phyloP scores from a whole-genome alignment of 2,329 filamentous ascomycete species.

The Plenodomus lindquistii region DNA sequence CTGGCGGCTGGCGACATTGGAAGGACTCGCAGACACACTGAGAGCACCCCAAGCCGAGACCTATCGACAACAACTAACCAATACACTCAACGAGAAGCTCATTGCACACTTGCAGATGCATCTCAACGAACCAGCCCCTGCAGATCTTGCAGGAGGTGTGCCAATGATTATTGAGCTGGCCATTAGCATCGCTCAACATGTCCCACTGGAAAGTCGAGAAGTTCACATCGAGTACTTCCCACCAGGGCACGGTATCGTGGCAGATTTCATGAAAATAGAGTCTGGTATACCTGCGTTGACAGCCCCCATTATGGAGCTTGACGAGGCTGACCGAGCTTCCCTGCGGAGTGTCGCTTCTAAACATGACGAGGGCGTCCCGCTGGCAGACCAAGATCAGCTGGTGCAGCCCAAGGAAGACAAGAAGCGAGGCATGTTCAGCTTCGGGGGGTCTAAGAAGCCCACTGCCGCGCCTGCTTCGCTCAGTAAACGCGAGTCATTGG shows the following conservation, averaged over 20 bases:
- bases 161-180: constrained; percentile 93
- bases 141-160: constrained; percentile 83
- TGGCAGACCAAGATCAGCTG: constrained; percentile 36
- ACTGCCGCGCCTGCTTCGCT: constrained; percentile 32
- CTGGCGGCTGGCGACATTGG: constrained; percentile 91
- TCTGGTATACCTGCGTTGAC: constrained; percentile 53
- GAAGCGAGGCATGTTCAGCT: constrained; percentile 50
- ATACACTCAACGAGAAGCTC: constrained; percentile 66
- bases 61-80: constrained; percentile 63
- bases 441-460: constrained; percentile 46
- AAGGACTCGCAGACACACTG: constrained; percentile 78
- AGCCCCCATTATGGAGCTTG: constrained; percentile 47
- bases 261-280: constrained; percentile 84
- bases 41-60: constrained; percentile 67
- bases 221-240: constrained; percentile 84
- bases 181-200: constrained; percentile 79
- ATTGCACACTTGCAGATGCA: constrained; percentile 73
- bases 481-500: constrained; percentile 47
- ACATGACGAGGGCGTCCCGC: constrained; percentile 31
- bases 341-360: constrained; percentile 40
- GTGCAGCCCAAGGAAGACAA: constrained; percentile 39
- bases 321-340: constrained; percentile 48
- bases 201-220: constrained; percentile 89
- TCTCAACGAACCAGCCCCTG: constrained; percentile 74
- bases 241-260: constrained; percentile 71